Conservation (phyloP, 1,284 basidiomycete genomes). For the Rhodotorula sp. region DNA sequence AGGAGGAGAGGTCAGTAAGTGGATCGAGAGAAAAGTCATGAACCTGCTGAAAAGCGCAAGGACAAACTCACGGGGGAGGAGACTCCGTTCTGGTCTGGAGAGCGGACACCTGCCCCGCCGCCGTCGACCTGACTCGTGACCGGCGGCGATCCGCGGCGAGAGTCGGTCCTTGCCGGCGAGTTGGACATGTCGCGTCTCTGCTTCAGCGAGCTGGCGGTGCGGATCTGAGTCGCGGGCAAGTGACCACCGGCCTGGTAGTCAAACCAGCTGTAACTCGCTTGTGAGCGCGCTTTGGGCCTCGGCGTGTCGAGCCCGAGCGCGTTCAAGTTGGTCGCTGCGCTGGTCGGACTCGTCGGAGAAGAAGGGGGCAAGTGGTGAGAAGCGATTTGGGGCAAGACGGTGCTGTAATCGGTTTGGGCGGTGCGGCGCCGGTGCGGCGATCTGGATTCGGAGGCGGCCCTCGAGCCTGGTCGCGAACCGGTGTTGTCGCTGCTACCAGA, state of each 20-base stretch:
- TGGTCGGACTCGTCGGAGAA: not conserved
- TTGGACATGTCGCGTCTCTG: no score
- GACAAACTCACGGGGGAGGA: no score
- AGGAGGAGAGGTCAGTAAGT: not conserved
- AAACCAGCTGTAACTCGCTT: conserved; percentile 39
- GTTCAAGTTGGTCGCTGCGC: not conserved
- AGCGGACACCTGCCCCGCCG: no score
- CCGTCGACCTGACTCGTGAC: no score
- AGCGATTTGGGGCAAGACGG: not conserved
- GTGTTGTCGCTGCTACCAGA: not conserved
- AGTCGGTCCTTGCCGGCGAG: no score
- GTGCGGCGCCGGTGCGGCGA: not conserved
- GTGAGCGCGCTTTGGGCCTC: conserved; percentile 22
- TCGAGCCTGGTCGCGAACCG: not conserved
- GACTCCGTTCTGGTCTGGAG: no score
- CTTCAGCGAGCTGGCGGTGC: no score
- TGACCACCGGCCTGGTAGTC: not conserved
- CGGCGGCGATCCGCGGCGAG: no score
- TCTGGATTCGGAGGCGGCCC: not conserved
- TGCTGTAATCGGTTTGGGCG: not conserved
- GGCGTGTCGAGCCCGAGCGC: conserved; percentile 25
- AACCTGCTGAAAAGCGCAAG: no score
- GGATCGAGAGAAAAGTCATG: no score
- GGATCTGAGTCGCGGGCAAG: no score
- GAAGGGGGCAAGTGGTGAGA: not conserved